Base-by-base conservation (phyloP, 2,329 filamentous ascomycete genomes). In the Domatiomyces catenatus region DNA sequence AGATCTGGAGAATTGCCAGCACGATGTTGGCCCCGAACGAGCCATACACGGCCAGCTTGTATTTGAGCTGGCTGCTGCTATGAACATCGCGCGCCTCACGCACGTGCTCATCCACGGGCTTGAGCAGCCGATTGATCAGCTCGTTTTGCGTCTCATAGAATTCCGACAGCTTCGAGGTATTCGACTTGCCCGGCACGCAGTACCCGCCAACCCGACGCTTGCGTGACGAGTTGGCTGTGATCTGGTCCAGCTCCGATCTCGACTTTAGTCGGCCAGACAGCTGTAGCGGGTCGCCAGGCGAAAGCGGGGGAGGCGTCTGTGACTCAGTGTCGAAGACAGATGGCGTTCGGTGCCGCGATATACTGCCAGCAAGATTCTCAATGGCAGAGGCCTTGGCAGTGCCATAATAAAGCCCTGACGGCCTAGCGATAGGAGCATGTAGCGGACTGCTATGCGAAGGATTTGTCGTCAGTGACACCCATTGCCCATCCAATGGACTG, bases 111-210 rank as follows among this genome's bases (percentile, higher is more conserved):
- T 94, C 87, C 2, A 96, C 90, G 2, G 85, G 83, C 70, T 94
- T 95, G 57, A 96, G 75, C 69, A 95, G 77, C 8, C 86, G 80
- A 70, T 94, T 80, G 58, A 98, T 98, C 60, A 86, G 89, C 65
- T 89, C 86, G 64, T 98, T 98, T 64, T 98, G 90, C 26, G 75
- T 75, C 64, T 86, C 78, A 73, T 96, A 96, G 70, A 95, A 96
- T 48, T 79, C 77, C 61, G 84, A 76, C 15, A 96, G 65, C 61
- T 77, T 81, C 57, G 71, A 74, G 12, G 75, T 50, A 28, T 58
- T 60, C n/a, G 56, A 60, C 8, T 60, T 60, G 24, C 49, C 59
- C 8, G 72, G 68, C 2, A 67, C 66, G 49, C 56, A 58, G 45
- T 47, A 47, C 7, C 7, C 8, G 62, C 61, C 72, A 53, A 70